A percentile compares a stretch with the other conserved stretches of the same genome.
Conservation (phyloP, 208 protist genomes). For the Wallacemonas sp. region DNA sequence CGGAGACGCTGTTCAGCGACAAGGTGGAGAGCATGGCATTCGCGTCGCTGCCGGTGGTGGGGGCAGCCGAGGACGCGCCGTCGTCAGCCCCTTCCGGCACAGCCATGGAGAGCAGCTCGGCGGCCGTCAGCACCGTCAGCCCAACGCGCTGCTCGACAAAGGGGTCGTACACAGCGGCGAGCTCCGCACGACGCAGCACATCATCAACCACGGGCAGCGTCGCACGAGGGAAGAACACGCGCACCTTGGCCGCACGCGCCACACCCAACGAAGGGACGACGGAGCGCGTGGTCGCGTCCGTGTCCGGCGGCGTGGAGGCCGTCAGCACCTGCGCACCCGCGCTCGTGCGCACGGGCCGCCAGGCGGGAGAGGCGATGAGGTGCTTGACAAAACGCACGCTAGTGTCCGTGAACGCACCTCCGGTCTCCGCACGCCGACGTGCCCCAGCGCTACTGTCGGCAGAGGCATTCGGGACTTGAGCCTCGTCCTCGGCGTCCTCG, state of each 20-base stretch:
- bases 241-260: slow-evolving; percentile 20
- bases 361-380: slow-evolving; percentile 20
- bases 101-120: slow-evolving; percentile 3
- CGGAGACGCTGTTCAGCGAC: not conserved
- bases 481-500: not conserved
- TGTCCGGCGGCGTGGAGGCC: not conserved
- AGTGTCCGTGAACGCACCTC: not conserved
- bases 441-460: no score
- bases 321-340: slow-evolving; percentile 16
- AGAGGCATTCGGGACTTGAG: no score
- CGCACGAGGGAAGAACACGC: slow-evolving; percentile 27
- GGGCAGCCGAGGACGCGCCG: not conserved
- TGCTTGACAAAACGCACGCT: slow-evolving; percentile 29
- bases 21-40: not conserved
- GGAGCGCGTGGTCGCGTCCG: not conserved
- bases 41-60: not conserved
- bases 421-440: not conserved
- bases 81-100: slow-evolving; percentile 1
- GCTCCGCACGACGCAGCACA: slow-evolving; percentile 26
- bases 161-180: slow-evolving; percentile 20
- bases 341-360: slow-evolving; percentile 3
- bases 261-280: not conserved
- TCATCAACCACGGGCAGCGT: slow-evolving; percentile 31
- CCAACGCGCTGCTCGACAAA: slow-evolving; percentile 19
- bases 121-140: slow-evolving; percentile 18